These are phyloP conservation scores for Monascus purpureus DNA, from an alignment of 495 filamentous ascomycete species.

Conservation along the genomic window DNA sequence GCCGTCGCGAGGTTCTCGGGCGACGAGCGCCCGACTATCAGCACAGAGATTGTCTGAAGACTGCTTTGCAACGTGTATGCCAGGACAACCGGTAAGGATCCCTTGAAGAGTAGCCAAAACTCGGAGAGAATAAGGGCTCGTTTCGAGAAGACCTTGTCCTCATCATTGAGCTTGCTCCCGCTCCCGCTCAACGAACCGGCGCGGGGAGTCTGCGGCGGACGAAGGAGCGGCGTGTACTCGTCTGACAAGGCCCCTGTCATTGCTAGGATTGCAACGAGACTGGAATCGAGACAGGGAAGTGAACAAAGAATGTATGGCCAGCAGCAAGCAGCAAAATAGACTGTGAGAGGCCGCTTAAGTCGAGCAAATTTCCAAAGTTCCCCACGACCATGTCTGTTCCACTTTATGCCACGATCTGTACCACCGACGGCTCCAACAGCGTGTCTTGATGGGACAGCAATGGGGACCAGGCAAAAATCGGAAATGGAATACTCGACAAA, in stretches of 20 bases:
- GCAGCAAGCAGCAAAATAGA: background rate
- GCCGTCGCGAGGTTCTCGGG: slow-evolving; percentile 71
- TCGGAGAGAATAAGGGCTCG: slow-evolving; percentile 37
- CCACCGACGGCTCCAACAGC: too few species aligned
- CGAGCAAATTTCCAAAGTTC: too few species aligned
- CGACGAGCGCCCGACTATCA: slow-evolving; percentile 70
- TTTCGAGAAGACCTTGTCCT: slow-evolving; percentile 4
- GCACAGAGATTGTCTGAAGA: slow-evolving; percentile 70
- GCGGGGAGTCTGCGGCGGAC: slow-evolving; percentile 19
- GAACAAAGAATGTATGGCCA: background rate
- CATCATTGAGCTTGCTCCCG: slow-evolving; percentile 2
- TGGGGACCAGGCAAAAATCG: too few species aligned
- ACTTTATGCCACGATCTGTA: background rate
- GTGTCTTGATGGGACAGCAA: too few species aligned
- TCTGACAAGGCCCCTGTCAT: slow-evolving; percentile 5
- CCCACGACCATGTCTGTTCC: too few species aligned
- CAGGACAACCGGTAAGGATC: slow-evolving; percentile 68
- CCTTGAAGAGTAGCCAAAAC: slow-evolving; percentile 52
- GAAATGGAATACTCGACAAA: too few species aligned
- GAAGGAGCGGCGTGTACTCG: slow-evolving; percentile 36
- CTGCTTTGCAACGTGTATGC: slow-evolving; percentile 86
- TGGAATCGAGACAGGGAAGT: background rate
- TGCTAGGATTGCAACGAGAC: background rate
- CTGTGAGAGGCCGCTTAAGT: too few species aligned
- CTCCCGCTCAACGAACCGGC: slow-evolving; percentile 3